Evolutionary conservation across 441 rosid species (phyloP).

Genomic region (Euphorbia corollata): DNA sequence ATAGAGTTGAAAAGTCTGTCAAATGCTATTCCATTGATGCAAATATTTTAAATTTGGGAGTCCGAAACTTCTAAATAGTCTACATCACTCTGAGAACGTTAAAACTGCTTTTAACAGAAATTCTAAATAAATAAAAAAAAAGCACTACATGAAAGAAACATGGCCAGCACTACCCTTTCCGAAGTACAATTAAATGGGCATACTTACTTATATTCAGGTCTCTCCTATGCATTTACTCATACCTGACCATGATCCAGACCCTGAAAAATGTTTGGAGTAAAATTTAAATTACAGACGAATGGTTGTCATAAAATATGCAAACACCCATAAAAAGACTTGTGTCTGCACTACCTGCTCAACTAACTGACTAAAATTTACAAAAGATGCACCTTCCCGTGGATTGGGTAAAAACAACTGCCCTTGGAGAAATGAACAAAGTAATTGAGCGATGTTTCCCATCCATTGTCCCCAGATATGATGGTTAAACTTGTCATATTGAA

Average conservation of each 20-base stretch:
- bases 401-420: conserved; percentile 15
- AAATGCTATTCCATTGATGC: conserved; percentile 9
- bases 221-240: conserved; percentile 29
- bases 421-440: conserved; percentile 1
- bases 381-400: conserved; percentile 16
- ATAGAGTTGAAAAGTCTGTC: background rate
- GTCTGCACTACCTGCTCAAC: conserved; percentile 9
- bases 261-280: conserved; percentile 47
- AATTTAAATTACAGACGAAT: conserved; percentile 24
- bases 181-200: conserved; percentile 14
- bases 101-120: conserved; percentile 19
- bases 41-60: conserved; percentile 20
- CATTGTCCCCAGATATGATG: conserved; percentile 2
- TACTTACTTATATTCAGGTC: conserved; percentile 28
- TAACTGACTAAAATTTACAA: conserved; percentile 11
- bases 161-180: conserved; percentile 14
- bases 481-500: conserved; percentile 11
- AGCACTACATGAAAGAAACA: conserved; percentile 10
- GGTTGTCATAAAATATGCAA: conserved; percentile 18
- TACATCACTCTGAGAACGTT: conserved; percentile 9
- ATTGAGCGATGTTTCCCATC: conserved; percentile 7
- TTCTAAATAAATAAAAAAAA: conserved; percentile 15
- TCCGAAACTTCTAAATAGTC: conserved; percentile 9
- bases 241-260: conserved; percentile 32
- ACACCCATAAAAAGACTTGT: conserved; percentile 17